Evolutionary conservation across 2,329 filamentous ascomycete genomes (phyloP), one percentile per base, ranked within the genome.

Genomic region (Pleurostoma richardsiae): DNA sequence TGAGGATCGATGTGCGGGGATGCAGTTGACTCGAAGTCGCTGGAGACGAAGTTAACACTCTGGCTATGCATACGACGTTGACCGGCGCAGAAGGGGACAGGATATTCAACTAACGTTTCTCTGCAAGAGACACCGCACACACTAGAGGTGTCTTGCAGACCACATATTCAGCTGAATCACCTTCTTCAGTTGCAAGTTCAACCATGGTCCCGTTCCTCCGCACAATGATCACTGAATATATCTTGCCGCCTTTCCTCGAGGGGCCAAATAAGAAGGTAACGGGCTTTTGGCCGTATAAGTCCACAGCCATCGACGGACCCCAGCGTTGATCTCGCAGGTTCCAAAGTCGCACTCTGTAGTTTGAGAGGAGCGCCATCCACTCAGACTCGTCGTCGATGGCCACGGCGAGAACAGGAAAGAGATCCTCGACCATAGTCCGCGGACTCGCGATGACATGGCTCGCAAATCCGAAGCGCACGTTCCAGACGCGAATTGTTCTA

Each of bases 361-460:
- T 72, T 6, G 83, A 83, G 30, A 88, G 68, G 4, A 90, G 67
- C 1, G 85, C 86, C 30, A 90, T 68, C 76, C 82, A 85, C 39
- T 73, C 77, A 2, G 82, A 83, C 10, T 72, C 71, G 30, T 79
- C 76, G 49, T 89, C 83, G 30, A 90, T 77, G 0, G 83, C 74
- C 56, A 86, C 74, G 3, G 80, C 79, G 29, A 83, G 60, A 7
- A 88, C 69, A 0, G 82, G 81, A 49, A 83, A 83, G 0, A 73
- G 70, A n/a, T 69, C 66, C 10, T 65, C 63, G 3, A 55, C 49
- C 1, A 59, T 57, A 33, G 61, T 59, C 44, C 67, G 55, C 30
- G 66, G 59, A 48, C 70, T 53, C 47, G 72, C 66, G 26, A 73
- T 63, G 29, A 71, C 59, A 43, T 74, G 76, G 52, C 64, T 69